Base-by-base conservation (phyloP, 768 basidiomycete genomes). In the Lactarius hatsudake region DNA sequence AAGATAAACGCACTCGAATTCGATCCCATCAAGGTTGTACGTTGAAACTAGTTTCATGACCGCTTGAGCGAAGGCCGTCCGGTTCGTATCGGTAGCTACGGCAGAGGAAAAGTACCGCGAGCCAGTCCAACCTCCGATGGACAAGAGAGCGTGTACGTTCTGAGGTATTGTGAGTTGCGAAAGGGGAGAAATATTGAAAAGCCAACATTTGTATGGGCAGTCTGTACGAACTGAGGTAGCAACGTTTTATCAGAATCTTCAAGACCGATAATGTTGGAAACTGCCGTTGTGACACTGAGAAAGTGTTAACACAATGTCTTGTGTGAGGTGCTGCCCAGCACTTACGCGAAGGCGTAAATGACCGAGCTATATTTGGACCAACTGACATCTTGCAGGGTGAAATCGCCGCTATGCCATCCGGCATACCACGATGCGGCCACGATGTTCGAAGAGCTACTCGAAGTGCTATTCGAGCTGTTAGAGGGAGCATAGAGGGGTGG, bases 91-190 rank as follows among this genome's bases (percentile, higher is more conserved):
- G 5, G 82, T 85, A 4, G 81, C 84, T 15, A 92, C 83, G 18
- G 81, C 78, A 7, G 84, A 78, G 1, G 90, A 91, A 74, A 85
- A 92, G 74, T 79, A 89, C 32, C 69, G 74, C 2, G 86, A 81
- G 5, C 90, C 91, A 4, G 77, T 80, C 88, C 88, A 92, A 28
- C 91, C 91, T 34, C 91, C 91, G 20, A 93, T 78, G 0, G 86
- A 84, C 34, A 89, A 66, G 13, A 82, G 74, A 0, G 89, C 85
- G 57, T 80, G 78, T 13, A 90, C 87, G 68, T 75, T 72, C 88
- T 90, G 69, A 23, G 61, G 55, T 20, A 20, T 15, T 38, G 38
- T 63, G 36, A 59, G 45, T 23, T n/a, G 66, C 56, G n/a, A 2
- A 53, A 18, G 5, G 18, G 6, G n/a, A 32, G 17, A 23, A 53